Conservation (phyloP, 495 filamentous ascomycete genomes). For the Beverwykella pulmonaria region DNA sequence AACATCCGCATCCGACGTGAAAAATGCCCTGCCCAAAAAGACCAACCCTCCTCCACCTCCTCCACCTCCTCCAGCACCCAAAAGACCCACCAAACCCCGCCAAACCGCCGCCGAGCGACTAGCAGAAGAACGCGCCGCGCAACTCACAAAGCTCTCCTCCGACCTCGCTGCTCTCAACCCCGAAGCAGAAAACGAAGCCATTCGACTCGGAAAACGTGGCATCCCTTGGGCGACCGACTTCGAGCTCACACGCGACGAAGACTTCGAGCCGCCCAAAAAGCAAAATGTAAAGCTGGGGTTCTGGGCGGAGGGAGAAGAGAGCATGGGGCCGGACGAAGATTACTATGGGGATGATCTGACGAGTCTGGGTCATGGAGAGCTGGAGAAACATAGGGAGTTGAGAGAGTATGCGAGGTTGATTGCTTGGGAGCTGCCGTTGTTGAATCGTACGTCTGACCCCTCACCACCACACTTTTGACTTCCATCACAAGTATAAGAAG, state of each 20-base stretch:
- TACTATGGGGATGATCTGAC: constrained; percentile 81
- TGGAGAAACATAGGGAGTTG: constrained; percentile 87
- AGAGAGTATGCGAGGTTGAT: constrained; percentile 83
- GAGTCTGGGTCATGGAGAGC: constrained; percentile 74
- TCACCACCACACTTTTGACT: too few relatives aligned
- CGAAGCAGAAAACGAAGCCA: constrained; percentile 11
- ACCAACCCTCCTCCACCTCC: background rate
- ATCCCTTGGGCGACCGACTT: background rate
- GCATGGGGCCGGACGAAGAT: constrained; percentile 53
- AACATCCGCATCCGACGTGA: background rate
- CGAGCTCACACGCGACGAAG: constrained; percentile 14
- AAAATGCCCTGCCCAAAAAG: background rate
- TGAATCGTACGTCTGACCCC: constrained; percentile 67
- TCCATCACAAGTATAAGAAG: too few relatives aligned
- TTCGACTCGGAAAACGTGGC: constrained; percentile 8
- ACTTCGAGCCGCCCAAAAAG: constrained; percentile 9
- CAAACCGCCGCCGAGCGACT: background rate
- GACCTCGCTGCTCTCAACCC: constrained; percentile 24
- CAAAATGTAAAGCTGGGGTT: constrained; percentile 15
- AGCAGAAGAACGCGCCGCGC: background rate
- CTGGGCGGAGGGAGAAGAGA: constrained; percentile 35
- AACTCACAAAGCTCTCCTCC: constrained; percentile 10
- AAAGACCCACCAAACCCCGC: background rate
- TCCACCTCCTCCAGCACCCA: background rate
- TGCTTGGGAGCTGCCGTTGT: constrained; percentile 94